These are phyloP conservation scores for Termitomyces sp. DNA, from an alignment of 768 basidiomycete species.

Conservation along the genomic window DNA sequence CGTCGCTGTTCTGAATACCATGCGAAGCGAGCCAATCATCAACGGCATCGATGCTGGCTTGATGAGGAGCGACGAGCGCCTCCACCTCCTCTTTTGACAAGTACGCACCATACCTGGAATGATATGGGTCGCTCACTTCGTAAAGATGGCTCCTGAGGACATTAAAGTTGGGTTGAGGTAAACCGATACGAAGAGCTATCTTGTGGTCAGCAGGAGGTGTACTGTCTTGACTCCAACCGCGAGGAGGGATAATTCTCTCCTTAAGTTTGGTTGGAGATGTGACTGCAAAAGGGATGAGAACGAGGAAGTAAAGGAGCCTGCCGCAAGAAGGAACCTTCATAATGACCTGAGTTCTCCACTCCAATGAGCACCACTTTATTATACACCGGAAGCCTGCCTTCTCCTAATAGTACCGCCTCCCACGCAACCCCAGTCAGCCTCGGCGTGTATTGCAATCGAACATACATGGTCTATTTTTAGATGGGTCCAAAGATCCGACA, in stretches of 20 bases:
- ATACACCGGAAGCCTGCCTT: neutral
- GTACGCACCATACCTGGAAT: slow-evolving; percentile 45
- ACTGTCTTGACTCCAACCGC: slow-evolving; percentile 42
- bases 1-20: slow-evolving; percentile 41
- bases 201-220: slow-evolving; percentile 38
- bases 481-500: neutral
- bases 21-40: slow-evolving; percentile 55
- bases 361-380: neutral
- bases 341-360: neutral
- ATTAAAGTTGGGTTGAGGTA: slow-evolving; percentile 45
- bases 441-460: neutral
- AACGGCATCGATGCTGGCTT: slow-evolving; percentile 46
- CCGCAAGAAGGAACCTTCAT: slow-evolving; percentile 4
- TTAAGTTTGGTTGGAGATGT: slow-evolving; percentile 22
- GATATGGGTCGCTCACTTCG: slow-evolving; percentile 51
- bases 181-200: slow-evolving; percentile 51
- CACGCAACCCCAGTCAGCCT: neutral
- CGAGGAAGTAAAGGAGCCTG: slow-evolving; percentile 5
- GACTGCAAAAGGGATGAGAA: slow-evolving; percentile 1
- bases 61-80: slow-evolving; percentile 52
- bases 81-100: slow-evolving; percentile 66
- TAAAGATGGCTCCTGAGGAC: slow-evolving; percentile 45
- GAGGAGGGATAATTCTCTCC: slow-evolving; percentile 31
- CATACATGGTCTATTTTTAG: slow-evolving; percentile 5
- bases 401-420: neutral